Evolutionary conservation across 1,139 yeast genomes (phyloP).

Genomic region (Blastobotrys arbuscula): DNA sequence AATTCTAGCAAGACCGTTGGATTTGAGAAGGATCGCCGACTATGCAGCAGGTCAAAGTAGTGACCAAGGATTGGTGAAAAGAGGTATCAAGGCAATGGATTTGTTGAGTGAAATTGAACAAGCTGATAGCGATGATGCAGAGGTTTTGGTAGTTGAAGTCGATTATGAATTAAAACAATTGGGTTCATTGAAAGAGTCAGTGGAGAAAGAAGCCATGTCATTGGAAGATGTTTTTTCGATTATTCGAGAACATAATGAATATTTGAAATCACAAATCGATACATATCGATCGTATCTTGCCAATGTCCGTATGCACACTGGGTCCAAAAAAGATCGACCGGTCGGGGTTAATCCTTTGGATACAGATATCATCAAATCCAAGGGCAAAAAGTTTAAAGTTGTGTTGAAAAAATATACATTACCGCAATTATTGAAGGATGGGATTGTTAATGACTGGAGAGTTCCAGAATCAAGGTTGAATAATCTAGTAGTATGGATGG

Average conservation of each 20-base stretch:
- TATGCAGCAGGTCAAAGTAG: slow-evolving; percentile 29
- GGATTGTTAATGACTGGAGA: slow-evolving; percentile 30
- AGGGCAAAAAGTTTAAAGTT: slow-evolving; percentile 25
- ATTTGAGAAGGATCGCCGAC: slow-evolving; percentile 33
- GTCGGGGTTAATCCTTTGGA: slow-evolving; percentile 24
- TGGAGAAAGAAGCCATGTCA: slow-evolving; percentile 33
- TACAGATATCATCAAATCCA: slow-evolving; percentile 20
- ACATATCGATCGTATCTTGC: slow-evolving; percentile 36
- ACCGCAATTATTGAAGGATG: slow-evolving; percentile 31
- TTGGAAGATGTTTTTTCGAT: slow-evolving; percentile 34
- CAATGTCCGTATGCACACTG: slow-evolving; percentile 37
- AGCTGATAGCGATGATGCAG: slow-evolving; percentile 30
- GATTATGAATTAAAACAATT: slow-evolving; percentile 36
- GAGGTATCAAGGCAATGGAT: slow-evolving; percentile 36
- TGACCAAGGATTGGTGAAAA: slow-evolving; percentile 32
- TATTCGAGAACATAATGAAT: slow-evolving; percentile 37
- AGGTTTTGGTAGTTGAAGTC: slow-evolving; percentile 33
- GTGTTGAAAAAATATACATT: slow-evolving; percentile 32
- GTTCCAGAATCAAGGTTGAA: slow-evolving; percentile 28
- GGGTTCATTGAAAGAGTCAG: slow-evolving; percentile 35
- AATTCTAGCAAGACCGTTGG: slow-evolving; percentile 29
- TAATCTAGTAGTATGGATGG: slow-evolving; percentile 27
- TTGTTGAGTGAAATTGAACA: slow-evolving; percentile 32
- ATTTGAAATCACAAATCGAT: slow-evolving; percentile 34
- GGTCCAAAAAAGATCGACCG: slow-evolving; percentile 29